phyloP scores from a whole-genome alignment of 2,329 filamentous ascomycete species.

The Bipolaris gigantea region DNA sequence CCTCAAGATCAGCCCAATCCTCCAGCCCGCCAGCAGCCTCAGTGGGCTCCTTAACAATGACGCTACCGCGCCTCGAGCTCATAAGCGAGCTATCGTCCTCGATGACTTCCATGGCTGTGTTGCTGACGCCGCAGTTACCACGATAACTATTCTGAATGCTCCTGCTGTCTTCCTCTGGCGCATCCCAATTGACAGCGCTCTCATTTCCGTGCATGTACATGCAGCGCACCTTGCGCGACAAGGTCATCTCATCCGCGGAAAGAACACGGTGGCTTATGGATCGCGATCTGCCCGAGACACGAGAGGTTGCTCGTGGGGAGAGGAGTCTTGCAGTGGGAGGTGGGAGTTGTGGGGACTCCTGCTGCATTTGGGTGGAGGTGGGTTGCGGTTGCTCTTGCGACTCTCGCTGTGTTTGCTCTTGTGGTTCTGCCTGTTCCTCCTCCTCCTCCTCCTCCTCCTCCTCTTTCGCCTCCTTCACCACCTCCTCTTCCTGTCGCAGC shows the following conservation, averaged over 20 bases:
- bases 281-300: conserved; percentile 39
- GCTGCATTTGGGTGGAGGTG: conserved; percentile 7
- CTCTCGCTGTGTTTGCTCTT: background rate
- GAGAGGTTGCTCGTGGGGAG: conserved; percentile 42
- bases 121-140: conserved; percentile 27
- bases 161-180: conserved; percentile 24
- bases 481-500: conserved; percentile 18
- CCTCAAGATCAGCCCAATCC: conserved; percentile 64
- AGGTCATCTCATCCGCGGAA: conserved; percentile 65
- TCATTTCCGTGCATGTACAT: conserved; percentile 67
- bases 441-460: background rate
- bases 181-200: conserved; percentile 52
- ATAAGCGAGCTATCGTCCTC: conserved; percentile 36
- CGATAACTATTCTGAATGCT: conserved; percentile 27
- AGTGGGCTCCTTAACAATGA: conserved; percentile 54
- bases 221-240: conserved; percentile 63
- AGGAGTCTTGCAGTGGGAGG: conserved; percentile 30
- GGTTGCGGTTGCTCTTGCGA: conserved; percentile 13
- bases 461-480: background rate
- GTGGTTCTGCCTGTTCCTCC: background rate
- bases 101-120: conserved; percentile 33
- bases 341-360: conserved; percentile 23
- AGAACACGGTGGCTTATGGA: conserved; percentile 53
- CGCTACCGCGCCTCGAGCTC: conserved; percentile 32
- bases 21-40: conserved; percentile 66